A percentile compares a stretch with the other conserved stretches of the same genome.
Conservation (phyloP, 495 filamentous ascomycete species). For the Trichoderma reesei region DNA sequence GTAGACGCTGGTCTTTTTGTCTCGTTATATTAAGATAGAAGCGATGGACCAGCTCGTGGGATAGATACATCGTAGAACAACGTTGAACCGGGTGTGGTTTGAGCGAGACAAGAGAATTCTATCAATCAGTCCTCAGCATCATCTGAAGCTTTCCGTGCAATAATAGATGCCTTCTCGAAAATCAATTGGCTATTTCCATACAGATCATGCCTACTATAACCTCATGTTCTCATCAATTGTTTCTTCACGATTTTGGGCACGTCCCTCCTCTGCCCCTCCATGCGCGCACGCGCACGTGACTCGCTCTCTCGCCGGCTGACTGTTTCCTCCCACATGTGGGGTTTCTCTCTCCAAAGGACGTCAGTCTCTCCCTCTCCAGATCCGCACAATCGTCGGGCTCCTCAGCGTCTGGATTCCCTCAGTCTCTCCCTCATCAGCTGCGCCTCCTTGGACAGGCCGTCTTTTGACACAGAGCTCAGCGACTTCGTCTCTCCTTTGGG, state of each 20-base stretch:
- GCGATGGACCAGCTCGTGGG: no score
- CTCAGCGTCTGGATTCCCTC: not conserved
- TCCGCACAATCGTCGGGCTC: not conserved
- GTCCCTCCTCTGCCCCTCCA: not conserved
- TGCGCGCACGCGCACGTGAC: not conserved
- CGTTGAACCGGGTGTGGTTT: no score
- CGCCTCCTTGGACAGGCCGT: not conserved
- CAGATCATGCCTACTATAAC: not conserved
- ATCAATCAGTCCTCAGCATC: no score
- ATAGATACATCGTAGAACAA: no score
- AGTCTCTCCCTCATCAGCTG: no score
- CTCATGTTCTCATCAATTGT: not conserved
- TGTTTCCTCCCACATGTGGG: slow-evolving; percentile 6
- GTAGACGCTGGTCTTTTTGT: no score
- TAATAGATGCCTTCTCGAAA: no score
- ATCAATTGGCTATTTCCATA: not conserved
- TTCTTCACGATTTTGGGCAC: not conserved
- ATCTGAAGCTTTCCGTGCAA: no score
- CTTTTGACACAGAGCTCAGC: not conserved
- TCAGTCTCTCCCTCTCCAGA: slow-evolving; percentile 3
- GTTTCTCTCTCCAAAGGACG: not conserved
- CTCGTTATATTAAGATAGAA: no score
- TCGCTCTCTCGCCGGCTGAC: not conserved
- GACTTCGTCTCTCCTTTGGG: not conserved
- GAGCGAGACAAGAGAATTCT: no score